phyloP scores from a whole-genome alignment of 345 rosid genomes.

The Syzygium jambos region DNA sequence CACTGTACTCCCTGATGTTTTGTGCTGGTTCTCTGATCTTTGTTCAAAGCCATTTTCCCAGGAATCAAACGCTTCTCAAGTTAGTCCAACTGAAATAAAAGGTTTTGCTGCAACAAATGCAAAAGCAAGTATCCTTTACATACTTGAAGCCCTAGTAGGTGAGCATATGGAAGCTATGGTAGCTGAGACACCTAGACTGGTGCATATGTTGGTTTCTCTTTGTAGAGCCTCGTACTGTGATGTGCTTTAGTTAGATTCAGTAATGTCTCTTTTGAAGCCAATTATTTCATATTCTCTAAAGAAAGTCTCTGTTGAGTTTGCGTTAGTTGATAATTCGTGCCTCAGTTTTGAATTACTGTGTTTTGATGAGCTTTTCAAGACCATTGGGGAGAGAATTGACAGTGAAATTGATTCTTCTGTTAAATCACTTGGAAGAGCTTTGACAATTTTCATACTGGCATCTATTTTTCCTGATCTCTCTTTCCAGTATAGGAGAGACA shows the following conservation, averaged over 20 bases:
- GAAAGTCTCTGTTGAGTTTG: constrained; percentile 45
- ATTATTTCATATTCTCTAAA: constrained; percentile 58
- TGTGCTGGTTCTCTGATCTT: constrained; percentile 81
- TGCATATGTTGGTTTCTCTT: constrained; percentile 59
- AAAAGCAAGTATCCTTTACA: constrained; percentile 60
- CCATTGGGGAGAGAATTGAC: constrained; percentile 29
- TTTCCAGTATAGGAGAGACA: constrained; percentile 33
- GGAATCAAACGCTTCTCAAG: constrained; percentile 13
- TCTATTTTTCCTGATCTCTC: constrained; percentile 58
- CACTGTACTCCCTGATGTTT: constrained; percentile 49
- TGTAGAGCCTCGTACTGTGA: constrained; percentile 57
- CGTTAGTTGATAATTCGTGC: constrained; percentile 38
- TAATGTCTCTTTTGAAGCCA: constrained; percentile 52
- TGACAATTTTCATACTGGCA: constrained; percentile 48
- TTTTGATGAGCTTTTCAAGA: constrained; percentile 54
- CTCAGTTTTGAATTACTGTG: constrained; percentile 68
- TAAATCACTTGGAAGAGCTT: constrained; percentile 31
- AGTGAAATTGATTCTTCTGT: constrained; percentile 24
- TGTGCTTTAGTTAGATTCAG: constrained; percentile 52
- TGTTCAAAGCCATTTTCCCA: constrained; percentile 52
- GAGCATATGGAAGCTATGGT: constrained; percentile 85
- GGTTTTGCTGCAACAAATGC: constrained; percentile 66
- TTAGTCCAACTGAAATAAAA: constrained; percentile 29
- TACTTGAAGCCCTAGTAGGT: constrained; percentile 56
- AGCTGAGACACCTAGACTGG: constrained; percentile 71